These are phyloP conservation scores for Aurantiochytrium sp. DNA, from an alignment of 108 stramenopile genomes.

Conservation along the genomic window DNA sequence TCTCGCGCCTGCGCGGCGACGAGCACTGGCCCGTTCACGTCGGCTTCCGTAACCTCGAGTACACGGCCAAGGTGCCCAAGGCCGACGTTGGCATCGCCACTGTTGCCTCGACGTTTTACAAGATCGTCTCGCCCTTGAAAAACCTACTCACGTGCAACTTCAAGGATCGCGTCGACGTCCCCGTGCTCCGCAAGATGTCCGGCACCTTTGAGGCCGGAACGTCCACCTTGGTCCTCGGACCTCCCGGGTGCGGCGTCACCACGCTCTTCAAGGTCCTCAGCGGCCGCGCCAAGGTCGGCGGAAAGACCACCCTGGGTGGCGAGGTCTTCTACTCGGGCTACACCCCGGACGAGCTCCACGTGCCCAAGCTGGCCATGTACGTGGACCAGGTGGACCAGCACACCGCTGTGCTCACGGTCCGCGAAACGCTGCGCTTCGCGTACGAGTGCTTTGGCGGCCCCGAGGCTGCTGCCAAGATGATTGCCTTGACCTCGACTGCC, in stretches of 20 bases:
- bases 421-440: conserved; percentile 30
- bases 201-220: conserved; percentile 57
- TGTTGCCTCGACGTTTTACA: not conserved
- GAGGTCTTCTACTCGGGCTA: not conserved
- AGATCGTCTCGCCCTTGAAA: not conserved
- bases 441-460: not conserved
- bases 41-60: not conserved
- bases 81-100: not conserved
- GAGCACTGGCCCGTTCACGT: conserved; percentile 3
- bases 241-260: conserved; percentile 74
- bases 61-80: not conserved
- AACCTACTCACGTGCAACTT: not conserved
- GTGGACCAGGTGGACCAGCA: conserved; percentile 22
- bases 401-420: conserved; percentile 27
- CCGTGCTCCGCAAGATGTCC: not conserved
- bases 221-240: conserved; percentile 73
- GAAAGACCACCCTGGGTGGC: not conserved
- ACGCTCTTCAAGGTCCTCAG: conserved; percentile 30
- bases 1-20: not conserved
- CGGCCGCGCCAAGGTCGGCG: not conserved
- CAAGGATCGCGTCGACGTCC: not conserved
- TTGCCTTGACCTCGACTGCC: not conserved
- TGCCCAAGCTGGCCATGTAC: not conserved
- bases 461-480: not conserved
- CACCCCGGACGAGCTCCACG: not conserved